Percentiles rank a stretch among this genome's conserved stretches.
phyloP scores from a whole-genome alignment of 2,329 filamentous ascomycete genomes.

The Fusarium fracticaudum region DNA sequence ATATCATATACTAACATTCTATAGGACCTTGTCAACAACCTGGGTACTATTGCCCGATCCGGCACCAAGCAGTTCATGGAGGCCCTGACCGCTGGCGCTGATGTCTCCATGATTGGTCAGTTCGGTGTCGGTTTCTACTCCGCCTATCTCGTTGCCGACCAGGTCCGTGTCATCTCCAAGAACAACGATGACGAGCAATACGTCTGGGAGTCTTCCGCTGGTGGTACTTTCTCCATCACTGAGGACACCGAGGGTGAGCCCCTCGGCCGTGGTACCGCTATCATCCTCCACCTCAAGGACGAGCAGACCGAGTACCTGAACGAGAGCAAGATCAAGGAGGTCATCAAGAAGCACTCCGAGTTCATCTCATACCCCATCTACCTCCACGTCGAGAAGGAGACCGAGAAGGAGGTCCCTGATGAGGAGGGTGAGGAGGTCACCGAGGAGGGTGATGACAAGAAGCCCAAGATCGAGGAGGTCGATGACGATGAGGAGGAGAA shows the following conservation, averaged over 20 bases:
- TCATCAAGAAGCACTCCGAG: slow-evolving; percentile 99
- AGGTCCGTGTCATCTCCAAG: slow-evolving; percentile 95
- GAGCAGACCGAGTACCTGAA: slow-evolving; percentile 99
- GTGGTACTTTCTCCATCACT: slow-evolving; percentile 94
- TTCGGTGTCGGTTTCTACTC: slow-evolving; percentile 99
- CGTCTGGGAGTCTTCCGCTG: slow-evolving; percentile 97
- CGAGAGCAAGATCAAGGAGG: slow-evolving; percentile 99
- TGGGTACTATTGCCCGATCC: slow-evolving; percentile 98
- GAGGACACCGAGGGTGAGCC: slow-evolving; percentile 91
- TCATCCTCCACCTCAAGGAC: slow-evolving; percentile 98
- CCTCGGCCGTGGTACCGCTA: slow-evolving; percentile 95
- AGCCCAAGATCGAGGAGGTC: slow-evolving; percentile 94
- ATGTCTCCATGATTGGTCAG: slow-evolving; percentile 99
- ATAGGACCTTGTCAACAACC: slow-evolving; percentile 98
- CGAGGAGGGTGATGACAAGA: slow-evolving; percentile 84
- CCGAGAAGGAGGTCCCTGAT: slow-evolving; percentile 97
- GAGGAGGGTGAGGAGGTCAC: slow-evolving; percentile 79
- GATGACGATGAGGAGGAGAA: slow-evolving; percentile 90
- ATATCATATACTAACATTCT: slow-evolving; percentile 2
- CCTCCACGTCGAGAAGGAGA: slow-evolving; percentile 99
- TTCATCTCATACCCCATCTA: slow-evolving; percentile 99
- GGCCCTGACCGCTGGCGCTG: slow-evolving; percentile 95
- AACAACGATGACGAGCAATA: slow-evolving; percentile 99
- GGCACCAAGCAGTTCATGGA: slow-evolving; percentile 99
- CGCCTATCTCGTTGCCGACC: slow-evolving; percentile 98